phyloP scores from a whole-genome alignment of 106 monocot species.

The Acorus calamus region DNA sequence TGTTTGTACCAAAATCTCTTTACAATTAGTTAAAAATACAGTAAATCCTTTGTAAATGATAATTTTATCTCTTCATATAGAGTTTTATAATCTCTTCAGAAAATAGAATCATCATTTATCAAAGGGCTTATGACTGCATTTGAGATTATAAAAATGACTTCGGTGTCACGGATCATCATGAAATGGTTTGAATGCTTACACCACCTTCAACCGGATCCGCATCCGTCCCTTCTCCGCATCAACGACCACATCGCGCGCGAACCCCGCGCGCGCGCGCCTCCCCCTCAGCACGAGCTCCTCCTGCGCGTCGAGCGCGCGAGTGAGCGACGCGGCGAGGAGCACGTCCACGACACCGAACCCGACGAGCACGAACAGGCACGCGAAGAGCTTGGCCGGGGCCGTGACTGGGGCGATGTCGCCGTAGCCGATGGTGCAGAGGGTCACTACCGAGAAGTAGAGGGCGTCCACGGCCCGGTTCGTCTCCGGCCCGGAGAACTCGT shows the following conservation, averaged over 20 bases:
- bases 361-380: conserved; percentile 53
- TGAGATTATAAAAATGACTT: too few relatives aligned
- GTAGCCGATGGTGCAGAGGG: conserved; percentile 64
- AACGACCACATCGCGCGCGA: conserved; percentile 11
- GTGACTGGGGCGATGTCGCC: conserved; percentile 50
- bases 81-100: too few relatives aligned
- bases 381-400: conserved; percentile 24
- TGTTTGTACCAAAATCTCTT: too few relatives aligned
- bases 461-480: conserved; percentile 40
- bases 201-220: conserved; percentile 46
- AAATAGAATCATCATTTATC: too few relatives aligned
- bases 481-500: conserved; percentile 22
- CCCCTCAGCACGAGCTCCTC: conserved; percentile 25
- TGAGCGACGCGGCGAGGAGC: conserved; percentile 32
- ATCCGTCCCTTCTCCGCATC: conserved; percentile 51
- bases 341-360: conserved; percentile 54
- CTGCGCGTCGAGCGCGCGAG: conserved; percentile 40
- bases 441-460: conserved; percentile 62
- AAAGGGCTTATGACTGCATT: too few relatives aligned
- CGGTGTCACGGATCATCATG: too few relatives aligned
- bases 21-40: too few relatives aligned
- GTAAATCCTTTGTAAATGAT: too few relatives aligned
- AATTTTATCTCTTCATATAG: too few relatives aligned
- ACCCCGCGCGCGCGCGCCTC: conserved; percentile 1
- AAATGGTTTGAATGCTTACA: too few relatives aligned